A percentile compares a stretch with the other conserved stretches of the same genome.
phyloP scores from a whole-genome alignment of 2,329 filamentous ascomycete species.

The Diplodia mutila region DNA sequence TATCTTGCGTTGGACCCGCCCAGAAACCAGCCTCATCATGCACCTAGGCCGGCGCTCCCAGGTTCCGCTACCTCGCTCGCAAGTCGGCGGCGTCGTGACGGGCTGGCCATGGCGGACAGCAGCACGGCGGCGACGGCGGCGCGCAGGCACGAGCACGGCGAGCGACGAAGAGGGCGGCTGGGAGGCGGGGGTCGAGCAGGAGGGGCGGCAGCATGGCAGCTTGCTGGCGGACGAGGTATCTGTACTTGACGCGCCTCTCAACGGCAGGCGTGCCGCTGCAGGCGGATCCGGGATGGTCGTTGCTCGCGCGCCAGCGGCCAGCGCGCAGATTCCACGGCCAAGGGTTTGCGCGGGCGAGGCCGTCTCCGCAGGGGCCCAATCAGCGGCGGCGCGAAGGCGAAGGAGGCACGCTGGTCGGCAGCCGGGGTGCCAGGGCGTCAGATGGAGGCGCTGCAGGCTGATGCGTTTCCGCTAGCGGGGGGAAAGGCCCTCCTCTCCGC shows the following conservation, averaged over 20 bases:
- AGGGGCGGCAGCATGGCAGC: neutral
- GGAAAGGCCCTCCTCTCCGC: slow-evolving; percentile 22
- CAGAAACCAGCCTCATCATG: slow-evolving; percentile 20
- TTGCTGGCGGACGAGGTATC: neutral
- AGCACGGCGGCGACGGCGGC: neutral
- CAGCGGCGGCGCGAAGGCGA: slow-evolving; percentile 2
- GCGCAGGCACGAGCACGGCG: neutral
- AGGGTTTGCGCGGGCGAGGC: slow-evolving; percentile 12
- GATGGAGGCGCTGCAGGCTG: slow-evolving; percentile 22
- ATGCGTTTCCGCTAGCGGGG: slow-evolving; percentile 17
- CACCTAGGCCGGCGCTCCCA: neutral
- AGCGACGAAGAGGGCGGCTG: neutral
- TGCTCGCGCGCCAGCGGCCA: neutral
- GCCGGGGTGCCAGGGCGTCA: slow-evolving; percentile 14
- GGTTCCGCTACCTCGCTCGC: slow-evolving; percentile 9
- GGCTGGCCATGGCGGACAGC: neutral
- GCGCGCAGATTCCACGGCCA: slow-evolving; percentile 15
- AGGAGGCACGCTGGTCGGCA: neutral
- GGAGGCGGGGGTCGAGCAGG: neutral
- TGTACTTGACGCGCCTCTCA: neutral
- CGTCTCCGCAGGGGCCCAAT: slow-evolving; percentile 11
- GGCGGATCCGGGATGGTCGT: slow-evolving; percentile 10
- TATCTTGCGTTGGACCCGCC: slow-evolving; percentile 21
- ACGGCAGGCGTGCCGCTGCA: slow-evolving; percentile 19
- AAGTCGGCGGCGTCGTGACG: neutral